Conservation (phyloP, 805 yeast species). For the Starmerella geochares region DNA sequence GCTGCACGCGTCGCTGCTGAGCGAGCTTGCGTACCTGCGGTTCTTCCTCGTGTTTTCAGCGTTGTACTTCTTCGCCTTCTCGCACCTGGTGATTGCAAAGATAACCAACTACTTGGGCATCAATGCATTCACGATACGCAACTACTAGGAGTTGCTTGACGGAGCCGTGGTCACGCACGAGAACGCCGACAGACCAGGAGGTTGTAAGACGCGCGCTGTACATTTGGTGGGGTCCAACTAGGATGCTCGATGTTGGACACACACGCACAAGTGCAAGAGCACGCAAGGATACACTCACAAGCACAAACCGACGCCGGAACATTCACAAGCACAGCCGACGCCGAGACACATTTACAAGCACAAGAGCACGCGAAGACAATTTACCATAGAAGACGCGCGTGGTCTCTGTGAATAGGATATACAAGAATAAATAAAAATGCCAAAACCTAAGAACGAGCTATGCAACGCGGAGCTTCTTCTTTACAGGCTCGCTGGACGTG, state of each 20-base stretch:
- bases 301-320: too few relatives aligned
- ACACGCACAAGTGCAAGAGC: too few relatives aligned
- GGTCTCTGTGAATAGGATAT: not conserved
- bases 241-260: too few relatives aligned
- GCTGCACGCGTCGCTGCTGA: slow-evolving; percentile 23
- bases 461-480: slow-evolving; percentile 8
- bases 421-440: not conserved
- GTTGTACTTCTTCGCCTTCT: slow-evolving; percentile 61
- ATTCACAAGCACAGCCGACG: too few relatives aligned
- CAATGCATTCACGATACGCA: slow-evolving; percentile 58
- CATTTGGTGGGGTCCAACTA: too few relatives aligned
- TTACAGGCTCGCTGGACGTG: slow-evolving; percentile 5
- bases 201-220: too few relatives aligned
- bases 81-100: slow-evolving; percentile 61
- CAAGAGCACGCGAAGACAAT: too few relatives aligned
- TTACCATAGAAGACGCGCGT: not conserved
- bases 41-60: slow-evolving; percentile 54
- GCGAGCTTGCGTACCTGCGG: slow-evolving; percentile 38
- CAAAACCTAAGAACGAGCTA: not conserved
- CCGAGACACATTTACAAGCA: too few relatives aligned
- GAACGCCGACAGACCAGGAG: too few relatives aligned
- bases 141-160: not conserved
- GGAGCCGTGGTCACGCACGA: too few relatives aligned
- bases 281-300: too few relatives aligned
- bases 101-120: slow-evolving; percentile 76